Conservation (phyloP, 1,284 basidiomycete species). For the Leccinum proliferum region DNA sequence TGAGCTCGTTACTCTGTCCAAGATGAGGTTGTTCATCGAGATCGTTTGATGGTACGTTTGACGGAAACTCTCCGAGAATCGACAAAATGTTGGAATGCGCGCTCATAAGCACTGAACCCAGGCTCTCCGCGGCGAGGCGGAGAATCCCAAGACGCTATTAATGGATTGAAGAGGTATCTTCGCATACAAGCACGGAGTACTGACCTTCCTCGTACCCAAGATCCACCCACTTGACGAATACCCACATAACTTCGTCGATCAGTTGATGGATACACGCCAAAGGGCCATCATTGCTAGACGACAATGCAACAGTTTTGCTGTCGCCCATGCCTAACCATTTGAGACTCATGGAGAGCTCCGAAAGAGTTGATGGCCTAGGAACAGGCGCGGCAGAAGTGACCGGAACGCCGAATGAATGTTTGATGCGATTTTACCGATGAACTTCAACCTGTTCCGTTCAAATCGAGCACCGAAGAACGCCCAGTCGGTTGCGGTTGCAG, state of each 20-base stretch:
- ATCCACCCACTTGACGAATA: constrained; percentile 87
- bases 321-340: constrained; percentile 19
- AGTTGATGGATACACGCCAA: too few relatives aligned
- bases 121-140: constrained; percentile 60
- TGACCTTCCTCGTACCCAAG: constrained; percentile 84
- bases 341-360: constrained; percentile 67
- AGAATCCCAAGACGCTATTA: constrained; percentile 81
- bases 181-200: constrained; percentile 15
- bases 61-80: constrained; percentile 54
- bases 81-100: constrained; percentile 64
- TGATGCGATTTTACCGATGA: constrained; percentile 72
- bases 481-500: constrained; percentile 7
- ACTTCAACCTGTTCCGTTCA: constrained; percentile 11
- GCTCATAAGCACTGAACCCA: constrained; percentile 59
- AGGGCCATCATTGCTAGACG: too few relatives aligned
- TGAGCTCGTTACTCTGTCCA: too few relatives aligned
- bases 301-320: constrained; percentile 9
- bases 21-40: too few relatives aligned
- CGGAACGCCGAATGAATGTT: constrained; percentile 92
- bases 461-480: constrained; percentile 5
- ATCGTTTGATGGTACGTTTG: constrained; percentile 31
- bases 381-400: constrained; percentile 62
- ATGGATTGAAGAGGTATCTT: constrained; percentile 1
- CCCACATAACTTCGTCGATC: constrained; percentile 64
- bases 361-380: constrained; percentile 75